Base-by-base conservation (phyloP, 768 basidiomycete species). In the Boletus speciosus region DNA sequence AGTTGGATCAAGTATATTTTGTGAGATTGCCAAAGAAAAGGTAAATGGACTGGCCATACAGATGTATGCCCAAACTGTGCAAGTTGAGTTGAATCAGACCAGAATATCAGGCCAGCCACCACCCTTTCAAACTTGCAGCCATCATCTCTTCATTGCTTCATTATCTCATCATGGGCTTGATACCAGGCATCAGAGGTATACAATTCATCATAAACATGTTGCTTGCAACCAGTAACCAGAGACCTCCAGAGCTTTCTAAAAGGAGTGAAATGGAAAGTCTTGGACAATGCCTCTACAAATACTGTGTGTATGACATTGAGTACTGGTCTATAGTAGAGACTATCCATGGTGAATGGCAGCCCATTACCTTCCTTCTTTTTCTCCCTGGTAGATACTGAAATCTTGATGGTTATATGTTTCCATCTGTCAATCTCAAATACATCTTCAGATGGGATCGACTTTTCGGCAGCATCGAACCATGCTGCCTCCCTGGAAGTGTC, bases 341-440 rank as follows among this genome's bases (percentile, higher is more conserved):
- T 73, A 2, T 67, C 60, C 2, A 74, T 48, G 1, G 47, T n/a
- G 48, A 73, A 70, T 0, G 29, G 34, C 11, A 58, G 19, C 1
- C 66, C 55, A 4, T 60, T 60, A 0, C 55, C 55, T 12, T 11
- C 15, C 3, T 3, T 16, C 27, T 32, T 44, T n/a, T 48, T 52
- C n/a, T 52, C 46, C 32, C 47, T 39, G 1, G 50, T 52, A 0
- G 47, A 47, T 6, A 25, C 25, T 25, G 25, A 25, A 5, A 25
- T 25, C 4, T 25, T 4, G 4, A 25, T 5, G 3, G 25, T 25
- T 3, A 4, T 25, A 25, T 5, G 25, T 25, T 25, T 25, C 25
- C 25, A 25, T 5, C 25, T 25, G 25, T 25, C 4, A 4, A 25
- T 25, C 25, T 4, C 25, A 4, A 25, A 25, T 25, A 25, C 4